phyloP scores from a whole-genome alignment of 495 filamentous ascomycete genomes.

The Haplographium delicatum region DNA sequence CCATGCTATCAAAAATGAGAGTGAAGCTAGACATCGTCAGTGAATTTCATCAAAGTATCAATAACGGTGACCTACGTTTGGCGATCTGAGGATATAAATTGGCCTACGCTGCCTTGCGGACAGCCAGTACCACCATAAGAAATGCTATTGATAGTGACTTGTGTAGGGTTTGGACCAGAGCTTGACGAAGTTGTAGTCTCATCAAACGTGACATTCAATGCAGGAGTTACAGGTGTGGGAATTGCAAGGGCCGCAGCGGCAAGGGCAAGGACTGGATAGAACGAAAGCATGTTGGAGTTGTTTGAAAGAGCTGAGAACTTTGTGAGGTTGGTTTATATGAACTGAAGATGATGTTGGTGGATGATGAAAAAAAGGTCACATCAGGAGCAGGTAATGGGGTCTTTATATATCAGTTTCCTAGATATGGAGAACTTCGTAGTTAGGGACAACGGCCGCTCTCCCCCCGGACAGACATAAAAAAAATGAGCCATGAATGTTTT shows the following conservation, averaged over 20 bases:
- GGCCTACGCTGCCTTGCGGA: slow-evolving; percentile 36
- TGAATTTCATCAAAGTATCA: background rate
- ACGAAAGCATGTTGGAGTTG: slow-evolving; percentile 12
- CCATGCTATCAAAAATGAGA: slow-evolving; percentile 40
- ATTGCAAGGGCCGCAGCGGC: slow-evolving; percentile 8
- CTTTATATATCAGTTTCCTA: background rate
- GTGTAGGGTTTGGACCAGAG: slow-evolving; percentile 11
- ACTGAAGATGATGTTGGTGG: background rate
- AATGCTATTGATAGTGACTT: slow-evolving; percentile 34
- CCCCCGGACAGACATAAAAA: too few species aligned
- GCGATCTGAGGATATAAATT: slow-evolving; percentile 37
- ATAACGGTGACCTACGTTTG: slow-evolving; percentile 9
- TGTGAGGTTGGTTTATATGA: background rate
- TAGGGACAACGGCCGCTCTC: background rate
- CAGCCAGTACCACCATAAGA: slow-evolving; percentile 48
- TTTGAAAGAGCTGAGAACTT: background rate
- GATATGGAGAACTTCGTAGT: background rate
- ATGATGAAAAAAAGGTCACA: background rate
- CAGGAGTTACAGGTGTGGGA: slow-evolving; percentile 1
- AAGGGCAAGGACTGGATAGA: slow-evolving; percentile 9
- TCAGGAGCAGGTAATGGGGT: background rate
- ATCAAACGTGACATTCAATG: slow-evolving; percentile 5
- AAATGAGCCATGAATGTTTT: too few species aligned
- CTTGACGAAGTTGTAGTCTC: background rate
- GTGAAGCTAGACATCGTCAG: slow-evolving; percentile 34